Conservation (phyloP, 2,329 filamentous ascomycete species). For the Leptosphaerulina australis region DNA sequence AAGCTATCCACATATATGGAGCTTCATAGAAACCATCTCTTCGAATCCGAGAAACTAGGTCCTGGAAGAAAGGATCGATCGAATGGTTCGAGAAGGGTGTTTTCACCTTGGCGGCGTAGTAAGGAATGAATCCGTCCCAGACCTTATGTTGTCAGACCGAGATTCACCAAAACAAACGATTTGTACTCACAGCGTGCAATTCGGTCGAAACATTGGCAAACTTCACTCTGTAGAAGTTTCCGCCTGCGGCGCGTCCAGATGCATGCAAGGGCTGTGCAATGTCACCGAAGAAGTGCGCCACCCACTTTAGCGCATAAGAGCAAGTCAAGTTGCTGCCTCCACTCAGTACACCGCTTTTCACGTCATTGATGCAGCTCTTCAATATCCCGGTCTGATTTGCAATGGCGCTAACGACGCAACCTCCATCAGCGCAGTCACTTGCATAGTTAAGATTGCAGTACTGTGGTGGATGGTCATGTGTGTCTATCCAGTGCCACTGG, state of each 20-base stretch:
- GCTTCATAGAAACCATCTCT: slow-evolving; percentile 46
- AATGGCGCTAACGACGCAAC: slow-evolving; percentile 52
- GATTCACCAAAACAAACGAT: not conserved
- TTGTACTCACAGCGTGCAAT: slow-evolving; percentile 46
- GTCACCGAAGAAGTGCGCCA: slow-evolving; percentile 51
- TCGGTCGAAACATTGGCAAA: slow-evolving; percentile 44
- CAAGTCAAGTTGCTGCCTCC: slow-evolving; percentile 45
- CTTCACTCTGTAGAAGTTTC: slow-evolving; percentile 48
- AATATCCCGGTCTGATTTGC: slow-evolving; percentile 51
- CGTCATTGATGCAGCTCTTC: slow-evolving; percentile 41
- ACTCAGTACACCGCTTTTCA: slow-evolving; percentile 31
- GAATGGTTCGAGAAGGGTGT: slow-evolving; percentile 44
- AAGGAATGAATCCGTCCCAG: slow-evolving; percentile 50
- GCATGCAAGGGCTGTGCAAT: slow-evolving; percentile 52
- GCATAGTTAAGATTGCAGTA: slow-evolving; percentile 46
- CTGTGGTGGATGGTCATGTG: slow-evolving; percentile 43
- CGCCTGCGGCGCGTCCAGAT: slow-evolving; percentile 46
- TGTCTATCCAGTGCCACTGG: slow-evolving; percentile 52
- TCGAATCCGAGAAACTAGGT: slow-evolving; percentile 45
- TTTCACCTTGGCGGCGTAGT: slow-evolving; percentile 44
- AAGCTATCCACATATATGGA: slow-evolving; percentile 46
- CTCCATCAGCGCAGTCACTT: slow-evolving; percentile 47
- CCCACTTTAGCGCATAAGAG: slow-evolving; percentile 52
- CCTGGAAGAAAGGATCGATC: slow-evolving; percentile 46
- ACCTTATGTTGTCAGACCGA: slow-evolving; percentile 37